These are phyloP conservation scores for Trametes villosa DNA, from an alignment of 768 basidiomycete species.

Conservation along the genomic window DNA sequence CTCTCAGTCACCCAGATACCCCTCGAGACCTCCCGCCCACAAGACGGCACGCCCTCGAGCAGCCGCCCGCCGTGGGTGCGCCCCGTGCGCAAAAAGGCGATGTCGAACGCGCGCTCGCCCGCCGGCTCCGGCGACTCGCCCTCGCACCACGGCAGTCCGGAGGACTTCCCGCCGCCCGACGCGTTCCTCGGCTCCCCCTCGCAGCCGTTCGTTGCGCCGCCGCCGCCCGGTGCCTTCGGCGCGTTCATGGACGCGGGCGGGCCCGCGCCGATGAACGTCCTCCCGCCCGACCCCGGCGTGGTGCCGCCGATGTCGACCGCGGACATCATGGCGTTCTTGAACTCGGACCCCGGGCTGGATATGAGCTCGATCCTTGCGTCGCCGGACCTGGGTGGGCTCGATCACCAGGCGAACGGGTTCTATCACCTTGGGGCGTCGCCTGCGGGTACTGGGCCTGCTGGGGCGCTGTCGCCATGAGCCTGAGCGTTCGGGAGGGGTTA, in stretches of 20 bases:
- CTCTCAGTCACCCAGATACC: slow-evolving; percentile 80
- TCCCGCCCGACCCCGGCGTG: slow-evolving; percentile 32
- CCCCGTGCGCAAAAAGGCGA: slow-evolving; percentile 80
- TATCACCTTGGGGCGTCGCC: slow-evolving; percentile 17
- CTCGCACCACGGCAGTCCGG: slow-evolving; percentile 57
- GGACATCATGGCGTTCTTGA: slow-evolving; percentile 67
- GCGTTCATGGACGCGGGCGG: slow-evolving; percentile 35
- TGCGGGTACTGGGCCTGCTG: slow-evolving; percentile 1
- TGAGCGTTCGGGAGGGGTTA: neutral
- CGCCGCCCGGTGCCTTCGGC: slow-evolving; percentile 7
- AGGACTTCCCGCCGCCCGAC: slow-evolving; percentile 62
- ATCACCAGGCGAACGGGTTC: slow-evolving; percentile 14
- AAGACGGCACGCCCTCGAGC: slow-evolving; percentile 52
- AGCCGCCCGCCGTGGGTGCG: slow-evolving; percentile 84
- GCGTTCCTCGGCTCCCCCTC: slow-evolving; percentile 54
- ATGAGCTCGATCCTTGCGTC: slow-evolving; percentile 20
- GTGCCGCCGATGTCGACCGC: slow-evolving; percentile 56
- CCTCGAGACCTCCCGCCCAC: slow-evolving; percentile 62
- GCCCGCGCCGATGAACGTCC: slow-evolving; percentile 45
- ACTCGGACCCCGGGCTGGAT: slow-evolving; percentile 34
- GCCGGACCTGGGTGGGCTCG: slow-evolving; percentile 17
- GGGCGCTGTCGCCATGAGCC: slow-evolving; percentile 13
- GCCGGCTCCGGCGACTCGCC: slow-evolving; percentile 35
- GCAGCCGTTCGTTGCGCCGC: slow-evolving; percentile 17
- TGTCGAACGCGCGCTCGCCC: slow-evolving; percentile 49